phyloP scores from a whole-genome alignment of 176 grass and related monocot species.

The Neostapfia colusana region DNA sequence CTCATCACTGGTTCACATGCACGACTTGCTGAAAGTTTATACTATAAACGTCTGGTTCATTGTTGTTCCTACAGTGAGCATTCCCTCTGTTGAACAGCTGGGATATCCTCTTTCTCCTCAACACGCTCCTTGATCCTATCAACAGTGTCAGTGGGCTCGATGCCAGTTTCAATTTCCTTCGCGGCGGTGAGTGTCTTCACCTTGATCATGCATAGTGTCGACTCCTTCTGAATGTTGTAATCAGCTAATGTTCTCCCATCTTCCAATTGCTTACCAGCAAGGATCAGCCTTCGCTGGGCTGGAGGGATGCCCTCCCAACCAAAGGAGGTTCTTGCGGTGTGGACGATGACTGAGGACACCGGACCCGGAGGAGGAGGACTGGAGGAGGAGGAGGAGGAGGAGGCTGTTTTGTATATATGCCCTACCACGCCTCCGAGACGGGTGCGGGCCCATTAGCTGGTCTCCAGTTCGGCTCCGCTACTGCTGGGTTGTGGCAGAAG shows the following conservation, averaged over 20 bases:
- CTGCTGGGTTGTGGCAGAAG: neutral
- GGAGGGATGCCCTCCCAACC: slow-evolving; percentile 44
- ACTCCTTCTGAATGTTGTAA: slow-evolving; percentile 95
- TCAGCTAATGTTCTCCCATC: slow-evolving; percentile 76
- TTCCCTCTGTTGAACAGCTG: slow-evolving; percentile 81
- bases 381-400: no score
- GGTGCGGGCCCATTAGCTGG: neutral
- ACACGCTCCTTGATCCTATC: slow-evolving; percentile 86
- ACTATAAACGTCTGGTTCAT: neutral
- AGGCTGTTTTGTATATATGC: slow-evolving; percentile 20
- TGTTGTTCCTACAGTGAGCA: neutral
- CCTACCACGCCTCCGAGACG: neutral
- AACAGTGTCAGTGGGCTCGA: slow-evolving; percentile 68
- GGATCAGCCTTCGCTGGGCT: slow-evolving; percentile 77
- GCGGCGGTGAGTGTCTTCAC: slow-evolving; percentile 87
- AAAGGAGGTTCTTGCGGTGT: neutral
- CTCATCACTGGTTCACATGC: no score
- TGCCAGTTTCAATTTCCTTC: slow-evolving; percentile 82
- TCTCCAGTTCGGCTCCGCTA: neutral
- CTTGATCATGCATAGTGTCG: slow-evolving; percentile 81
- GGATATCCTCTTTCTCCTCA: slow-evolving; percentile 91
- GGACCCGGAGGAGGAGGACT: no score
- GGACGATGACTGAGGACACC: neutral
- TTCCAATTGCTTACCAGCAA: slow-evolving; percentile 84
- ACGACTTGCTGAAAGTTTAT: neutral